Conservation (phyloP, 116 monocot species). For the Trichopus zeylanicus region DNA sequence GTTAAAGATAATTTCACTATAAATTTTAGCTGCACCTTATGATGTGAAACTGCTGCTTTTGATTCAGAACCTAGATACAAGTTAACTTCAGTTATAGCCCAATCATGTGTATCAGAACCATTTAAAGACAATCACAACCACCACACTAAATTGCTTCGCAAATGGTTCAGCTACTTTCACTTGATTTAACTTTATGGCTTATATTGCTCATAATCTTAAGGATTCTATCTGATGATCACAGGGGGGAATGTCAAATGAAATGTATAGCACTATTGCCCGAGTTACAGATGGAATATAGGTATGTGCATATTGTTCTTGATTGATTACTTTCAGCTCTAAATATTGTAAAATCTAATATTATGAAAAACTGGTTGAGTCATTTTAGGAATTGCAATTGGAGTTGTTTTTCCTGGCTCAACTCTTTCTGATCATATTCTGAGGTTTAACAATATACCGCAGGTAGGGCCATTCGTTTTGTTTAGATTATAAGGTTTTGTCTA, state of each 20-base stretch:
- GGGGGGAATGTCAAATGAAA: constrained; percentile 99
- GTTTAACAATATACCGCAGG: constrained; percentile 96
- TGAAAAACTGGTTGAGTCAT: not conserved
- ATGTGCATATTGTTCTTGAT: constrained; percentile 30
- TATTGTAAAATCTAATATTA: no score
- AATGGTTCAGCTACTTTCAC: not conserved
- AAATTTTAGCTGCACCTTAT: no score
- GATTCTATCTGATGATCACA: constrained; percentile 16
- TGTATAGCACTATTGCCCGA: constrained; percentile 94
- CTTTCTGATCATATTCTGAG: constrained; percentile 95
- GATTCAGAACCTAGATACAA: no score
- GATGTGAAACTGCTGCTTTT: no score
- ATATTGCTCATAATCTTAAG: not conserved
- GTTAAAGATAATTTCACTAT: no score
- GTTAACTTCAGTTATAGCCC: no score
- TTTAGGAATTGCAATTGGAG: constrained; percentile 97
- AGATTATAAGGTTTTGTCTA: no score
- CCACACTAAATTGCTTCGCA: not conserved
- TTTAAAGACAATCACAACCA: not conserved
- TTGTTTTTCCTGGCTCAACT: constrained; percentile 98
- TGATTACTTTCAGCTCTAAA: not conserved
- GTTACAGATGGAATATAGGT: constrained; percentile 99
- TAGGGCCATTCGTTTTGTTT: no score
- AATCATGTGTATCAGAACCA: no score
- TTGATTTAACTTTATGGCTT: not conserved